phyloP scores from a whole-genome alignment of 768 basidiomycete species.

The Rhodotorula paludigena region DNA sequence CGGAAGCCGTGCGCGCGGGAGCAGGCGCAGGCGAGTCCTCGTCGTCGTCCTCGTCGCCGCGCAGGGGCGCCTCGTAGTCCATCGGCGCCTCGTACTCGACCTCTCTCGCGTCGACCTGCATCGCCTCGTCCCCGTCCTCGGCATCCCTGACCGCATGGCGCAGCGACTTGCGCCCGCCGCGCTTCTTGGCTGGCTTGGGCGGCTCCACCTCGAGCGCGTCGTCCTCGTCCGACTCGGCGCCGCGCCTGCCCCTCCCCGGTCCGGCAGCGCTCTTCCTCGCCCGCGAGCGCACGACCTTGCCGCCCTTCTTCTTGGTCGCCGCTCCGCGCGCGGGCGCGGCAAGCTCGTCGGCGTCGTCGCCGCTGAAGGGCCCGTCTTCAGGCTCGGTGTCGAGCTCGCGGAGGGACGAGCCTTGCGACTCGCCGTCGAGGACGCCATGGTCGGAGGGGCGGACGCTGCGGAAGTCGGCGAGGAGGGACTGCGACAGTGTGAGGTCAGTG shows the following conservation, averaged over 20 bases:
- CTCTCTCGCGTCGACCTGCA: not conserved
- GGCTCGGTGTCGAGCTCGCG: conserved; percentile 30
- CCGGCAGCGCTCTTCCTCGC: too few relatives aligned
- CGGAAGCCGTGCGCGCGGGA: too few relatives aligned
- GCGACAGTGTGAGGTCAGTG: not conserved
- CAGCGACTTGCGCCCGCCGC: not conserved
- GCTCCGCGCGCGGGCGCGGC: too few relatives aligned
- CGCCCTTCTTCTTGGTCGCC: too few relatives aligned
- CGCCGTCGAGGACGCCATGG: conserved; percentile 32
- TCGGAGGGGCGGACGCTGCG: conserved; percentile 17
- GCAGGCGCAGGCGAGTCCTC: not conserved
- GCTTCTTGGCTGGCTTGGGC: not conserved
- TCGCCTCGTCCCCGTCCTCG: not conserved
- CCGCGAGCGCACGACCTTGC: too few relatives aligned
- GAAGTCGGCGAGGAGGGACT: conserved; percentile 19
- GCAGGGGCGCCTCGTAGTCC: not conserved
- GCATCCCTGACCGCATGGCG: not conserved
- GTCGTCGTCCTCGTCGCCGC: not conserved
- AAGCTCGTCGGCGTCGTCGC: not conserved
- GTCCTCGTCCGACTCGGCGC: not conserved
- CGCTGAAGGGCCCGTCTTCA: not conserved
- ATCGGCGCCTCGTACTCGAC: not conserved
- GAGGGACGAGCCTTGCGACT: conserved; percentile 15
- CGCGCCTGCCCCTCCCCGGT: too few relatives aligned
- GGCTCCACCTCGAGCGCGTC: not conserved